Conservation (phyloP, 495 filamentous ascomycete species). For the Pyrenula aspistea region DNA sequence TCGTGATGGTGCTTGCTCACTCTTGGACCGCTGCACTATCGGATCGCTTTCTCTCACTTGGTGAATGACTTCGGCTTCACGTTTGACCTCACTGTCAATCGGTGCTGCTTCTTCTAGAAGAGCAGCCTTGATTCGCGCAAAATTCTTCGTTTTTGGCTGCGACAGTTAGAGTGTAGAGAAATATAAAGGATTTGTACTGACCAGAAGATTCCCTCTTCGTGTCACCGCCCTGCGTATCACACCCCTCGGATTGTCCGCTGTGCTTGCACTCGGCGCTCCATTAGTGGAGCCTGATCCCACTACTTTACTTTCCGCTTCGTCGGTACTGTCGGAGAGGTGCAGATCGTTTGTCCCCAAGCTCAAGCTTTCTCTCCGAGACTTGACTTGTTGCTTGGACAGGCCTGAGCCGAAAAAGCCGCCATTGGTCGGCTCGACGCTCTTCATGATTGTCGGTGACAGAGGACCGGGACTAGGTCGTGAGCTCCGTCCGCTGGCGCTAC, state of each 20-base stretch:
- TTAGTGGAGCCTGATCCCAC: neutral
- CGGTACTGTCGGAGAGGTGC: conserved; percentile 75
- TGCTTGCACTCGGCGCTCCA: conserved; percentile 18
- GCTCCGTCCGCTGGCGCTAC: conserved; percentile 57
- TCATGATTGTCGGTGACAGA: conserved; percentile 50
- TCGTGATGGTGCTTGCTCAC: conserved; percentile 37
- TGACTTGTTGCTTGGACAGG: conserved; percentile 29
- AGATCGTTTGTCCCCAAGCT: conserved; percentile 78
- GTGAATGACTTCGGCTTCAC: conserved; percentile 87
- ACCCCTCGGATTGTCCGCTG: conserved; percentile 27
- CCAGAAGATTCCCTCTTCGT: conserved; percentile 75
- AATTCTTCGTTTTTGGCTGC: conserved; percentile 87
- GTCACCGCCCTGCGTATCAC: conserved; percentile 61
- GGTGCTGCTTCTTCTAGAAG: conserved; percentile 80
- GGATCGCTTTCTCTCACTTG: conserved; percentile 74
- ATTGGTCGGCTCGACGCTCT: conserved; percentile 42
- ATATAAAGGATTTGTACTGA: conserved; percentile 26
- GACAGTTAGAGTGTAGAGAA: neutral
- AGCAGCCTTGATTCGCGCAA: conserved; percentile 83
- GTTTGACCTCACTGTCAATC: conserved; percentile 74
- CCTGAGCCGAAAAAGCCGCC: conserved; percentile 30
- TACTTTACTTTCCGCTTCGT: conserved; percentile 39
- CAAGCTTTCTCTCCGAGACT: conserved; percentile 67
- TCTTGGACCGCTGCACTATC: conserved; percentile 27
- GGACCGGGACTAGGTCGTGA: conserved; percentile 55